Base-by-base conservation (phyloP, 225 moss, liverwort and hornwort genomes). In the Marchantia paleacea region DNA sequence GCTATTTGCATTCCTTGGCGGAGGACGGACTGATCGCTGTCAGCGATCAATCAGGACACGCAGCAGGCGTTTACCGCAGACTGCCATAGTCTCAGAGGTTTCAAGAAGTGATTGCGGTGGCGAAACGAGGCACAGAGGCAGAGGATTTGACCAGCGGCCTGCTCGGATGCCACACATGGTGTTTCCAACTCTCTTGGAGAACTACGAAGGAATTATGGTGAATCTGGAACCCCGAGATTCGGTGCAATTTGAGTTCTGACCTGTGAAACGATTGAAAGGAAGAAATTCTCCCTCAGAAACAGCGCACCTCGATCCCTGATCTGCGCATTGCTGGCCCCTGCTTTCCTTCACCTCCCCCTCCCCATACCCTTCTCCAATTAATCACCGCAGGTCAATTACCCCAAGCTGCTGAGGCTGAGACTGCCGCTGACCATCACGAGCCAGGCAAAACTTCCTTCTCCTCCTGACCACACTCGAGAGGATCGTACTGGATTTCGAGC, bases 161-260 rank as follows among this genome's bases (percentile, higher is more conserved):
- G 53, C 75, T 26, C 9, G 57, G 55, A 75, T 75, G 28, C 29
- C 57, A 39, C 19, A 60, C 30, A 70, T 48, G 47, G 53, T 50
- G 50, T 22, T 71, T n/a, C n/a, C 49, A 71, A 25, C 73, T 73
- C 54, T 26, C 54, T 26, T 8, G 26, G 29, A 75, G 58, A 58
- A 75, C 58, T 55, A 26, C 52, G 73, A 73, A 54, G 73, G 52
- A 73, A 53, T 73, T 73, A 25, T 73, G n/a, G n/a, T n/a, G n/a
- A n/a, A n/a, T n/a, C n/a, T n/a, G 49, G 22, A 54, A 53, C 73
- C n/a, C 54, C 54, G 28, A 13, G 50, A 26, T 53, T 15, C 24
- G 73, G 73, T 74, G 73, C 55, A 55, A 24, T 28, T 74, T 50
- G 26, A 28, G 52, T 2, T 1, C 2, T 50, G n/a, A 39, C 50